Evolutionary conservation across 1,284 basidiomycete species (phyloP), one percentile per base, ranked within the genome.

Genomic region (Cutaneotrichosporon dermatis): DNA sequence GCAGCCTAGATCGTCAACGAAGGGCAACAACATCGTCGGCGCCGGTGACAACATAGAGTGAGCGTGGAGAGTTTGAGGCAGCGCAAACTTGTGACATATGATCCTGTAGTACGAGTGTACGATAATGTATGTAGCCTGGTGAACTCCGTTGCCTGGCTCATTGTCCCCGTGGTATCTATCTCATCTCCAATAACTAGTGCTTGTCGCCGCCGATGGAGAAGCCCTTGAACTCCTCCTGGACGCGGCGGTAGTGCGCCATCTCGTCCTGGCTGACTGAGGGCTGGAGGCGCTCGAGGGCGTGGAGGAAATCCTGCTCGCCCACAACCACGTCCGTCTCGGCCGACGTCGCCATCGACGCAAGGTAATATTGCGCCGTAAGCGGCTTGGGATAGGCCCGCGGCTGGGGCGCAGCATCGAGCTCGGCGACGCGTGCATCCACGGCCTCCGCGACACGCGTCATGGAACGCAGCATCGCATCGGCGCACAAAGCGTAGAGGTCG

Each of bases 401-500:
- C 63, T n/a, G 51, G 43, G 11, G 61, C 6, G 58, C 58, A 3
- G 51, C 54, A 44, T 69, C 68, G 49, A 76, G 61, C 81, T 67
- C 71, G 84, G 86, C 83, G 56, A 93, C 87, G 62, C 83, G 85
- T 6, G 71, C 73, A 63, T 96, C 95, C 11, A 99, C 80, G 51
- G 84, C 84, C 65, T 84, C 82, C 0, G 96, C 93, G 66, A 89
- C 92, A 46, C 90, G 82, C 33, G 92, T 88, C 88, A 99, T 96
- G 6, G 95, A 91, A 72, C 91, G 91, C 51, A 99, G 83, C 83
- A 99, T 87, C 1, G 95, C 93, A 74, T 99, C 96, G 4, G 92
- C 90, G 74, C 95, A 98, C 12, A 99, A 80, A 0, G 96, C 95
- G 79, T 99, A 99, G 68, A 99, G 93, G 77, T 99, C 96, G 40